Base-by-base conservation (phyloP, 441 rosid species). In the Populus hybrid region DNA sequence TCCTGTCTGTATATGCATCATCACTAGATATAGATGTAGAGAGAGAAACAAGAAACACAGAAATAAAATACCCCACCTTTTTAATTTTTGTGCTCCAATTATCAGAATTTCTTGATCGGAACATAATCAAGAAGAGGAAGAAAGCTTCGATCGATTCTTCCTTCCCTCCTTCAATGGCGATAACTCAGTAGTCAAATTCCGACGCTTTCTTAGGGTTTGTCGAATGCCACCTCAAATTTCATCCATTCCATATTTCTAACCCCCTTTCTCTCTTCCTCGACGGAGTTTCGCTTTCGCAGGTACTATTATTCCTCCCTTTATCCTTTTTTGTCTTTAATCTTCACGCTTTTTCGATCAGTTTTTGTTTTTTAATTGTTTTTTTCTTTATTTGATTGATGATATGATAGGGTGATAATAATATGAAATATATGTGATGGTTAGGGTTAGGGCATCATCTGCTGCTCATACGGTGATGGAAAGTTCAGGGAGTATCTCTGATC, bases 201-300 rank as follows among this genome's bases (percentile, higher is more conserved):
- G 7, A 64, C 9, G 56, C 28, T 50, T 31, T 64, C 36, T 79
- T 75, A 64, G 81, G 63, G 76, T 73, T 76, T 78, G 50, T 63
- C 67, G 72, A 53, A 28, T 26, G 10, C 23, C 23, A 71, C 63
- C 33, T 38, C 66, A 1, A 7, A 38, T 24, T 73, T 28, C 16
- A 21, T 14, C 20, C 31, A 33, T 12, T 59, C 36, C 31, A 38
- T 21, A 10, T n/a, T 7, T 24, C 16, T 18, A 68, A 16, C 38
- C 12, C 8, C 50, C 65, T 20, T 29, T 33, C 14, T 28, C 26
- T 18, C 33, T 9, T 82, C 72, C 83, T 81, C 87, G 71, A 87
- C 91, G 88, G 90, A 83, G 85, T 82, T 87, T 83, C 90, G 87
- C 84, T 83, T 70, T 82, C 84, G 89, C 78, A 91, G 98, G 97